Evolutionary conservation across 148 eudicot species (phyloP), one percentile per base, ranked within the genome.

Genomic region (Rhododendron ovatum): DNA sequence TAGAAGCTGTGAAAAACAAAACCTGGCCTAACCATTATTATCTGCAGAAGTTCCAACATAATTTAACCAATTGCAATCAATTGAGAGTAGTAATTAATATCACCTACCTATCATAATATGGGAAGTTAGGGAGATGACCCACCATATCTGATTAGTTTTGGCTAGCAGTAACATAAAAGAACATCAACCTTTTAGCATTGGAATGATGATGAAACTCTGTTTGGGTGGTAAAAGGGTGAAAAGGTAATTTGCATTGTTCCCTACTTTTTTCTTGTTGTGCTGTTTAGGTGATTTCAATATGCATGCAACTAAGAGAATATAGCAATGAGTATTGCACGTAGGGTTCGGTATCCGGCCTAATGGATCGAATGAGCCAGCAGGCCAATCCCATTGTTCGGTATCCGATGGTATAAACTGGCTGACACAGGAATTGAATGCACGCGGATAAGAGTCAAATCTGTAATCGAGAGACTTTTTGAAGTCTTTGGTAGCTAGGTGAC

Each of bases 61-160:
- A 30, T 71, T 15, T 5, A n/a, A 26, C 35, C 35, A 67, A 69
- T 69, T 71, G 43, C 6, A 71, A 71, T 67, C 15, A 67, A 67
- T 28, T 69, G 17, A 39, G 14, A 35, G 13, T 3, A 33, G 3
- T 35, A 74, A 45, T 75, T 28, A 41, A 83, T 3, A 22, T 22
- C 26, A 75, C 78, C 67, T 43, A 81, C 85, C 55, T 81, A 84
- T 74, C 82, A 81, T 48, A 71, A 37, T 80, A 39, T 48, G 10
- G 18, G 50, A 43, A 48, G 78, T 20, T 17, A 43, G 35, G 43
- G 57, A 85, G 80, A 53, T 77, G 90, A n/a, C 85, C 90, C 85
- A 88, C 88, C 69, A 30, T 83, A 86, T 86, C 89, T 78, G 26
- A 78, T 74, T 82, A 63, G 87, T 28, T 87, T 41, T 50, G 89